Evolutionary conservation across 2,329 filamentous ascomycete species (phyloP).

Genomic region (Ceratocystis lukuohia): DNA sequence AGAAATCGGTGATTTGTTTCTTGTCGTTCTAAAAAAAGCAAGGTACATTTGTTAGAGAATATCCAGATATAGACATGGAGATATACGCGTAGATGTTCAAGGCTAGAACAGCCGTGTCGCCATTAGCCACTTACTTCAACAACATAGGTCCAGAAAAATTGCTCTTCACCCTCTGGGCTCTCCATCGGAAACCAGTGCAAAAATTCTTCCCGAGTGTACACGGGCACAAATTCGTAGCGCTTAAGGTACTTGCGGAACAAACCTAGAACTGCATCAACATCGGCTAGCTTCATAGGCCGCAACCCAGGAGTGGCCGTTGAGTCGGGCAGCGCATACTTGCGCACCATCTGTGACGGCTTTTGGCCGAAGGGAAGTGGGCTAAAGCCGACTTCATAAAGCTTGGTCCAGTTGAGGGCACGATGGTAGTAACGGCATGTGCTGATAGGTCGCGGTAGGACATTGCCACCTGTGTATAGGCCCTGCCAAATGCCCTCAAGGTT

Average conservation of each 20-base stretch:
- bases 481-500: conserved; percentile 81
- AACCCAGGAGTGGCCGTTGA: conserved; percentile 60
- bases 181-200: conserved; percentile 63
- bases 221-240: conserved; percentile 72
- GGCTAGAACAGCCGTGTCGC: not conserved
- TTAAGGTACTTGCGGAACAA: conserved; percentile 65
- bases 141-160: conserved; percentile 88
- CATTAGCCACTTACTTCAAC: conserved; percentile 47
- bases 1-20: conserved; percentile 84
- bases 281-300: conserved; percentile 64
- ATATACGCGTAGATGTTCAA: not conserved
- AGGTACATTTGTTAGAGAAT: conserved; percentile 12
- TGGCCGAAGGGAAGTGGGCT: conserved; percentile 72
- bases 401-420: conserved; percentile 86
- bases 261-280: conserved; percentile 60
- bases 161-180: conserved; percentile 56
- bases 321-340: conserved; percentile 72
- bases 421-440: conserved; percentile 94
- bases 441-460: conserved; percentile 80
- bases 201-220: conserved; percentile 67
- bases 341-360: conserved; percentile 72
- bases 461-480: conserved; percentile 88
- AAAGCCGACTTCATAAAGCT: conserved; percentile 89
- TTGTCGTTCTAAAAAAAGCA: conserved; percentile 36
- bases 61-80: not conserved